These are phyloP conservation scores for Posidonia oceanica DNA, from an alignment of 116 monocot species.

Conservation along the genomic window DNA sequence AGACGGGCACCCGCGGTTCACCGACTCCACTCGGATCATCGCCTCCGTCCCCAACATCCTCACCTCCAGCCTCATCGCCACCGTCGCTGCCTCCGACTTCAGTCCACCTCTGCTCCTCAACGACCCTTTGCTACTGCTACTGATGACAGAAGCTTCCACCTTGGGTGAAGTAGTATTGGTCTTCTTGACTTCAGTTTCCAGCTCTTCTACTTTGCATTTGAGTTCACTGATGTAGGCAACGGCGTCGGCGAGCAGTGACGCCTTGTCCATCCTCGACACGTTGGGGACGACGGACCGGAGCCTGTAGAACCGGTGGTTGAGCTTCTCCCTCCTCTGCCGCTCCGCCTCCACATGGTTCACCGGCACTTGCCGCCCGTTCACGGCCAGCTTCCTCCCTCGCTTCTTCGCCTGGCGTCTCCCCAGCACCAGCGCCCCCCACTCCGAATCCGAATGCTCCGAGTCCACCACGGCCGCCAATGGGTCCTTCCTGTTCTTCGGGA, in stretches of 20 bases:
- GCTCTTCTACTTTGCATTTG: constrained; percentile 1
- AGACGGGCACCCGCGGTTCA: constrained; percentile 8
- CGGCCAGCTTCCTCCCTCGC: constrained; percentile 14
- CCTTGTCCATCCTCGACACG: constrained; percentile 31
- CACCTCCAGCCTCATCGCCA: constrained; percentile 13
- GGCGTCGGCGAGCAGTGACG: constrained; percentile 21
- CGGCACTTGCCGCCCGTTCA: constrained; percentile 8
- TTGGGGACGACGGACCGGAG: constrained; percentile 24
- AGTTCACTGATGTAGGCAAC: constrained; percentile 22
- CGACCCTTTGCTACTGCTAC: no score
- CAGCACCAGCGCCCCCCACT: constrained; percentile 1
- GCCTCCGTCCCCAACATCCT: constrained; percentile 12
- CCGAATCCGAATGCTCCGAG: constrained; percentile 11
- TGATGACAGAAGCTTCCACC: no score
- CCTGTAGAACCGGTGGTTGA: constrained; percentile 23
- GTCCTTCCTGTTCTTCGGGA: not conserved
- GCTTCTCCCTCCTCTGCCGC: constrained; percentile 23
- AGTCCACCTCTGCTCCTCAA: not conserved
- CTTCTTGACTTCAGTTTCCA: constrained; percentile 16
- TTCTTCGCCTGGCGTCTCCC: constrained; percentile 2
- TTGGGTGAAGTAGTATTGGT: not conserved
- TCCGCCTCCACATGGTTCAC: constrained; percentile 29
- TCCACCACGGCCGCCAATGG: not conserved
- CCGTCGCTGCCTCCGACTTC: not conserved
- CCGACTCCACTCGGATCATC: constrained; percentile 9